A percentile compares a stretch with the other conserved stretches of the same genome.
phyloP scores from a whole-genome alignment of 805 yeast genomes.

The Cyberlindnera nakhonratchasimensis region DNA sequence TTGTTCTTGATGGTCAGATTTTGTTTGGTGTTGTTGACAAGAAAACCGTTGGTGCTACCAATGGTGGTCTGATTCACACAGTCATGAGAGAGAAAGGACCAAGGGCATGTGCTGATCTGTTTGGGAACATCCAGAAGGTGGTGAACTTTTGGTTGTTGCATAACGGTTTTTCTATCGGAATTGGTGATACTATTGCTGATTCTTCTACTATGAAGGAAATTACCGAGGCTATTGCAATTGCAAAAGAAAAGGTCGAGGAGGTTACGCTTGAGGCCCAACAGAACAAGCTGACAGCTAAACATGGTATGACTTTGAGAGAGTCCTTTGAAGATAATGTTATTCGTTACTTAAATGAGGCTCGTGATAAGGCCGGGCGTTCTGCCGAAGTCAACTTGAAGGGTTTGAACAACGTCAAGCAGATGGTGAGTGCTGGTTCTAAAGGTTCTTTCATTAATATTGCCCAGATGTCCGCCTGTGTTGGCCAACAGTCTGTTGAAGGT shows the following conservation, averaged over 20 bases:
- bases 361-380: conserved; percentile 98
- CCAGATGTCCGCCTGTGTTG: conserved; percentile 99
- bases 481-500: conserved; percentile 99
- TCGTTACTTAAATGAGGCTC: conserved; percentile 92
- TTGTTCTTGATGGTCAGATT: conserved; percentile 91
- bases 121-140: conserved; percentile 90
- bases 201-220: conserved; percentile 92
- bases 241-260: conserved; percentile 91
- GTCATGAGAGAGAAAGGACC: conserved; percentile 98
- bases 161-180: conserved; percentile 97
- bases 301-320: conserved; percentile 99
- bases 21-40: conserved; percentile 98
- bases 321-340: conserved; percentile 97
- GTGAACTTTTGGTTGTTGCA: conserved; percentile 96
- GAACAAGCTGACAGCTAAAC: conserved; percentile 86
- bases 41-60: conserved; percentile 97
- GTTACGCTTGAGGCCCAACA: conserved; percentile 90
- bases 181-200: conserved; percentile 99
- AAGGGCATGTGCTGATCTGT: conserved; percentile 78
- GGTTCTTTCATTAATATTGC: conserved; percentile 99
- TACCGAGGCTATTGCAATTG: conserved; percentile 88
- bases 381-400: conserved; percentile 96
- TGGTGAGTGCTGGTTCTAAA: conserved; percentile 98
- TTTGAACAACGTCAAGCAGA: conserved; percentile 93
- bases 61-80: conserved; percentile 96